Conservation (phyloP, 768 basidiomycete species). For the Podaxis mareebaensis region DNA sequence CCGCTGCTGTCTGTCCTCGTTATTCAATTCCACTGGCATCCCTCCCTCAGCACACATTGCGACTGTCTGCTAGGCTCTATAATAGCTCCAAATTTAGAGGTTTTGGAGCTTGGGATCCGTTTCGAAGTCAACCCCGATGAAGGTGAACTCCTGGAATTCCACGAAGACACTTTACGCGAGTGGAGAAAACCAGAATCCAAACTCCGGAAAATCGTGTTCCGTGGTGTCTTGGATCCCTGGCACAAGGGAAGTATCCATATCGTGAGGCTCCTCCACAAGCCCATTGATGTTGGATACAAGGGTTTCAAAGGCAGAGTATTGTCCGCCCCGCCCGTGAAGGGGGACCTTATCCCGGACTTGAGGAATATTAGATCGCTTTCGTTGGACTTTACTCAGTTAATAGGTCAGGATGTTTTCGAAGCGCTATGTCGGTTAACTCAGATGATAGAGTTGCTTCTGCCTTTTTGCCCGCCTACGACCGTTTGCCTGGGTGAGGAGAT, state of each 20-base stretch:
- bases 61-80: background rate
- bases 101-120: background rate
- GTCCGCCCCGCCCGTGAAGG: background rate
- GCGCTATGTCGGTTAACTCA: background rate
- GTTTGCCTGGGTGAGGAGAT: background rate
- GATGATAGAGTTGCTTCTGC: background rate
- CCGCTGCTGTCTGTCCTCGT: background rate
- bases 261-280: background rate
- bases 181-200: conserved; percentile 1
- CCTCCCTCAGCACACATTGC: background rate
- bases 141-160: background rate
- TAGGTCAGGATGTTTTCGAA: background rate
- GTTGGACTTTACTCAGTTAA: background rate
- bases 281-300: conserved; percentile 1
- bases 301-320: background rate
- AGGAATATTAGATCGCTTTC: background rate
- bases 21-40: background rate
- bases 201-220: background rate
- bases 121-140: background rate
- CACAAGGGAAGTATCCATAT: background rate
- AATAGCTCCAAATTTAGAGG: conserved; percentile 3
- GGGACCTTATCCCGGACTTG: background rate
- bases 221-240: background rate
- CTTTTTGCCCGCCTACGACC: background rate
- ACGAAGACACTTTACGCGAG: background rate